These are phyloP conservation scores for Russula sp. DNA, from an alignment of 768 basidiomycete genomes.

Conservation along the genomic window DNA sequence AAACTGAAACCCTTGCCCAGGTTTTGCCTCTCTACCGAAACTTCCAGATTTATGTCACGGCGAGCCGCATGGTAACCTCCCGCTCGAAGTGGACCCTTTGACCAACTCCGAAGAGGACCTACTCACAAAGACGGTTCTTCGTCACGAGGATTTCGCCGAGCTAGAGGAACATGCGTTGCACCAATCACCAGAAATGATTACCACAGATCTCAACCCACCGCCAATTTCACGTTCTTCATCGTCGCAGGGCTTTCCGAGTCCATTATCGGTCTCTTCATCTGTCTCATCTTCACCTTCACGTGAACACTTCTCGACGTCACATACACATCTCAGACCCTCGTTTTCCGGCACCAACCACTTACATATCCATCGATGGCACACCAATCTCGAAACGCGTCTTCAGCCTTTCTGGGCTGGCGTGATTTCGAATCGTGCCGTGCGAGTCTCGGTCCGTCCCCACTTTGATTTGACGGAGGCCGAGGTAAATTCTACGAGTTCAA, in stretches of 20 bases:
- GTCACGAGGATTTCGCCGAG: conserved; percentile 59
- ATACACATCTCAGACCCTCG: background rate
- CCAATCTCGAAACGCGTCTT: conserved; percentile 73
- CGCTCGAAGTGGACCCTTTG: conserved; percentile 23
- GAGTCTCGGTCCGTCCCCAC: conserved; percentile 58
- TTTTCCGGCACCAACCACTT: background rate
- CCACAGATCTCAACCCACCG: conserved; percentile 18
- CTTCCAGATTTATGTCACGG: conserved; percentile 34
- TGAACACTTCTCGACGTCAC: conserved; percentile 11
- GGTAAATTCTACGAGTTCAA: conserved; percentile 33
- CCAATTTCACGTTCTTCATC: conserved; percentile 19
- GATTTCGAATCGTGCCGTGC: conserved; percentile 59
- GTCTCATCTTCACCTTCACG: background rate
- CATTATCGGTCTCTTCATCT: conserved; percentile 18
- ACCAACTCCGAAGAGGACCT: conserved; percentile 49
- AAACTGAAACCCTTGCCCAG: conserved; percentile 6
- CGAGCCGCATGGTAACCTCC: conserved; percentile 35
- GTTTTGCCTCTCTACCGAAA: conserved; percentile 28
- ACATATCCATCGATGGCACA: conserved; percentile 56
- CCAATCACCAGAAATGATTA: conserved; percentile 20
- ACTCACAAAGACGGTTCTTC: conserved; percentile 46
- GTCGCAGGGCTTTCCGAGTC: background rate
- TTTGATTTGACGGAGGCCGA: conserved; percentile 30
- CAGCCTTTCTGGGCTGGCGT: conserved; percentile 79
- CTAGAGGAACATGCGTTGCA: conserved; percentile 51